These are phyloP conservation scores for Fraxinus sp. DNA, from an alignment of 305 asterid species.

Conservation along the genomic window DNA sequence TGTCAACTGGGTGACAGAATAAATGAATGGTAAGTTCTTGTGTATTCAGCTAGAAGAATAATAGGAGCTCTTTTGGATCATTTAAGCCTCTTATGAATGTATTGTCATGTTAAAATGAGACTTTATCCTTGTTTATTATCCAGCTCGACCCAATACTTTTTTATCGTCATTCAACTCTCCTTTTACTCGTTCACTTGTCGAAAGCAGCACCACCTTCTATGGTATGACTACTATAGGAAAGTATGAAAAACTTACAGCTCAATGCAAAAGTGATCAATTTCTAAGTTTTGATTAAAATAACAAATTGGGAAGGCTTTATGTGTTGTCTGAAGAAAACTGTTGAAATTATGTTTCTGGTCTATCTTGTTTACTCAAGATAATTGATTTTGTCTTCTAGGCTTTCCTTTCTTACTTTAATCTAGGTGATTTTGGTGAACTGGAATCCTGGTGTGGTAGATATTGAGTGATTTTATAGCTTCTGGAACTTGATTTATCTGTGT, in stretches of 20 bases:
- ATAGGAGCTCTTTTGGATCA: neutral
- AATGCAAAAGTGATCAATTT: neutral
- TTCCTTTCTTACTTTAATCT: too few species aligned
- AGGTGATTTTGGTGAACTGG: too few species aligned
- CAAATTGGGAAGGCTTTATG: neutral
- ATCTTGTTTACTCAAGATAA: too few species aligned
- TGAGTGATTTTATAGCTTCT: neutral
- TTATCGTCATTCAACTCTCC: slow-evolving; percentile 96
- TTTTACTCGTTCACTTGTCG: slow-evolving; percentile 85
- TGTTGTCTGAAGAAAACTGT: neutral
- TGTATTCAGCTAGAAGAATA: neutral
- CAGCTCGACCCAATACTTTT: slow-evolving; percentile 96
- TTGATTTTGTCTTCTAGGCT: too few species aligned
- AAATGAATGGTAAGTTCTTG: neutral
- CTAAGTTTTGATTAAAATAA: neutral
- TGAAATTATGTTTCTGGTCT: neutral
- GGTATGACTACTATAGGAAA: slow-evolving; percentile 98
- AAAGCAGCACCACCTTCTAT: slow-evolving; percentile 76
- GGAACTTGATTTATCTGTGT: slow-evolving; percentile 15
- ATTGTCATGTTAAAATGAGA: slow-evolving; percentile 54
- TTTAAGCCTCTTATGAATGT: neutral
- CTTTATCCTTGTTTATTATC: slow-evolving; percentile 74
- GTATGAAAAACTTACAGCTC: slow-evolving; percentile 31
- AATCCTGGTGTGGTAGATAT: neutral
- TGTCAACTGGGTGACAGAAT: neutral